Base-by-base conservation (phyloP, 2,329 filamentous ascomycete genomes). In the Aspergillus caelatus region DNA sequence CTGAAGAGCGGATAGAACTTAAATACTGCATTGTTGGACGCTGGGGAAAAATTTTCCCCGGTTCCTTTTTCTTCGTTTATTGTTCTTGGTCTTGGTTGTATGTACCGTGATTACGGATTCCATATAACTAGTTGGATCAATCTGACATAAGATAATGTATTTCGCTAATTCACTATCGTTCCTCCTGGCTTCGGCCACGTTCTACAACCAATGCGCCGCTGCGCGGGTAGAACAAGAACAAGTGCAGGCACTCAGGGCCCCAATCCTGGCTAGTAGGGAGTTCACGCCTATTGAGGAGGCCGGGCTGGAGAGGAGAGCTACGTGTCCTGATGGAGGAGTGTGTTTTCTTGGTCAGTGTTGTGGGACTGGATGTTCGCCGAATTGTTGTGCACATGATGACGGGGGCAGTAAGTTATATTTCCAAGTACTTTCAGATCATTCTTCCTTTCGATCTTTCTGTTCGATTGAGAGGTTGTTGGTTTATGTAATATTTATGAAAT, bases 291-390 rank as follows among this genome's bases (percentile, higher is more conserved):
- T 61, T n/a, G 59, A 61, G n/a, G 52, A 55, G 26, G 34, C 46
- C 14, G 23, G 46, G 4, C 53, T 60, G 28, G 57, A 32, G 28
- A 65, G 59, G 45, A 50, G 65, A n/a, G 57, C 14, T 8, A 46
- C 30, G n/a, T 66, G 65, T 26, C n/a, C 39, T 5, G 62, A 61
- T n/a, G 65, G 62, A 1, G 23, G 30, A 2, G 8, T 0, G 23
- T 66, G 65, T 21, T n/a, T 66, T 0, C 21, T 66, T 3, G 62
- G 65, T 0, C 8, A 36, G 6, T 66, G 65, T 34, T 66, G 65
- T 54, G 62, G 65, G 12, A 39, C 50, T 9, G 62, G 62, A 12
- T 66, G 65, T 39, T 54, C 62, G 23, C 36, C 43, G 46, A 66
- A 62, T 32, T 65, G 65, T 28, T 65, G 65, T 43, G 65, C 58